Percentiles rank a stretch among this genome's conserved stretches.
phyloP scores from a whole-genome alignment of 106 monocot genomes.

The Agapanthus africanus region DNA sequence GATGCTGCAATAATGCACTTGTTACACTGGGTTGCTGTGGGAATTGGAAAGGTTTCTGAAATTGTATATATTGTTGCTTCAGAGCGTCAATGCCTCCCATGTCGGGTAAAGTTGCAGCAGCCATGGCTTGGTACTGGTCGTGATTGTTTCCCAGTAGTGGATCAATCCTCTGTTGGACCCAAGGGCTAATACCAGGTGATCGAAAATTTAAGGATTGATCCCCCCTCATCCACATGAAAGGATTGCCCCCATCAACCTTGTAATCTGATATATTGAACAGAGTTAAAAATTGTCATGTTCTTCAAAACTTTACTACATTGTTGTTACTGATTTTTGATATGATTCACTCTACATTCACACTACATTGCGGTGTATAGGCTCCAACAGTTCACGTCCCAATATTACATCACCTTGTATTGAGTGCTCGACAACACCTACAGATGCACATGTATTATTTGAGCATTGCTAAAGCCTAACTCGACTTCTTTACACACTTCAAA shows the following conservation, averaged over 20 bases:
- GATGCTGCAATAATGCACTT: conserved; percentile 47
- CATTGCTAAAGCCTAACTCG: neutral
- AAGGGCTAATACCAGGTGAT: conserved; percentile 47
- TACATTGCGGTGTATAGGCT: neutral
- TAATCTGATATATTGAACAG: conserved; percentile 7
- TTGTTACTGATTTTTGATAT: too few relatives aligned
- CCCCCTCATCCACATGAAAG: conserved; percentile 73
- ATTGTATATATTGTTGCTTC: conserved; percentile 58
- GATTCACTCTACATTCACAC: neutral
- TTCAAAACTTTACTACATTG: too few relatives aligned
- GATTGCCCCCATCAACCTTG: conserved; percentile 57
- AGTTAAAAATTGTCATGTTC: too few relatives aligned
- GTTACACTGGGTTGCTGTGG: conserved; percentile 39
- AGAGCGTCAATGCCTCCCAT: conserved; percentile 44
- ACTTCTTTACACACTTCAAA: neutral
- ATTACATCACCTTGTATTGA: too few relatives aligned
- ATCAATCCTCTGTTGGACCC: conserved; percentile 58
- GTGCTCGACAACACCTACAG: too few relatives aligned
- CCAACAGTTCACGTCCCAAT: too few relatives aligned
- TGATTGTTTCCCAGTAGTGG: conserved; percentile 50
- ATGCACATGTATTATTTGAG: too few relatives aligned
- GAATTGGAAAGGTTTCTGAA: conserved; percentile 66
- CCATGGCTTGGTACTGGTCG: conserved; percentile 69
- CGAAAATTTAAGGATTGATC: conserved; percentile 67
- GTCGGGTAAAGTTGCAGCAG: conserved; percentile 57